phyloP scores from a whole-genome alignment of 345 rosid genomes.

The Eucalyptus marginata region DNA sequence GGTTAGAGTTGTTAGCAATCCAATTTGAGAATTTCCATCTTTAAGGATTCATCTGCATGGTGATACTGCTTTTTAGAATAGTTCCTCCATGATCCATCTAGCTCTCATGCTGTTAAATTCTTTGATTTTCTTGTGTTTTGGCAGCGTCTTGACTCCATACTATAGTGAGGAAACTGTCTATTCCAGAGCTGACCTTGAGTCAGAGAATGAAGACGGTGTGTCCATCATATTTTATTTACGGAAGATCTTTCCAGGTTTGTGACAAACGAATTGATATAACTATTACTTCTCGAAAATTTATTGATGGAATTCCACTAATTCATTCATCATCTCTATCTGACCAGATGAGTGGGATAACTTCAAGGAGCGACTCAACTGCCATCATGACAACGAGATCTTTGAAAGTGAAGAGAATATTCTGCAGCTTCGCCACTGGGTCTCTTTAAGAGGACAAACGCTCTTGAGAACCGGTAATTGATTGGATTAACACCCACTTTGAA shows the following conservation, averaged over 20 bases:
- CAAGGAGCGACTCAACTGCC: constrained; percentile 74
- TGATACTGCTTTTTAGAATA: not conserved
- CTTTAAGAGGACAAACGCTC: constrained; percentile 93
- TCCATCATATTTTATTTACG: constrained; percentile 93
- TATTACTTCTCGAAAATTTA: not conserved
- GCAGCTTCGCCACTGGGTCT: constrained; percentile 97
- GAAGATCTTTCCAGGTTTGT: constrained; percentile 83
- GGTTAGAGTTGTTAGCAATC: not conserved
- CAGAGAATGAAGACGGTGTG: constrained; percentile 97
- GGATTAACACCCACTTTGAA: not conserved
- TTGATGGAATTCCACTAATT: not conserved
- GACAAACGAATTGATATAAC: not conserved
- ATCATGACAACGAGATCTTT: constrained; percentile 59
- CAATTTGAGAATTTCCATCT: not conserved
- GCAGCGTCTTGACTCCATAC: constrained; percentile 94
- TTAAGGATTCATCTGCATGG: not conserved
- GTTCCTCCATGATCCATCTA: not conserved
- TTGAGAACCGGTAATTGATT: constrained; percentile 70
- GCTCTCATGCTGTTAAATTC: not conserved
- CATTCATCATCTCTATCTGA: not conserved
- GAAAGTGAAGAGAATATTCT: constrained; percentile 88
- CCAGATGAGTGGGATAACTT: constrained; percentile 97
- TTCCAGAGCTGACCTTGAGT: constrained; percentile 79
- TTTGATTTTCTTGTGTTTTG: not conserved
- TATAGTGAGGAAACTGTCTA: constrained; percentile 97